Percentiles rank a stretch among this genome's conserved stretches.
Evolutionary conservation across 2,329 filamentous ascomycete genomes (phyloP).

Genomic region (Thermothelomyces thermophilus): DNA sequence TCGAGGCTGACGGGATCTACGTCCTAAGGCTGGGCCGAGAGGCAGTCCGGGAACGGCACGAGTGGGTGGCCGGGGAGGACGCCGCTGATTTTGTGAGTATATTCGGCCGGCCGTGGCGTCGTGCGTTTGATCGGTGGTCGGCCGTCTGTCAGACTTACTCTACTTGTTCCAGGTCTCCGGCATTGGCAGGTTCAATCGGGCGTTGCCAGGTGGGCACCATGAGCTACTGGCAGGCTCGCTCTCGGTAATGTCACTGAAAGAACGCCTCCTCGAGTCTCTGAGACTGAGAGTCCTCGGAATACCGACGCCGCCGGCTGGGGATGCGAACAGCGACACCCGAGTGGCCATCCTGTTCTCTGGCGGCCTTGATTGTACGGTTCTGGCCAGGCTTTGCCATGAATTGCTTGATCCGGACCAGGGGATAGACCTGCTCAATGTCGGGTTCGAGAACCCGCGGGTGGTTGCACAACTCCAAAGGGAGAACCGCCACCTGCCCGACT

Average conservation of each 20-base stretch:
- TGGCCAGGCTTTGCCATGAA: slow-evolving; percentile 75
- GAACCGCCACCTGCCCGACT: slow-evolving; percentile 25
- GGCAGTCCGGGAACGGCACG: slow-evolving; percentile 17
- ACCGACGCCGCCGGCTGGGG: slow-evolving; percentile 41
- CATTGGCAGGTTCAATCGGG: slow-evolving; percentile 47
- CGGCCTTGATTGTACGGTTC: slow-evolving; percentile 83
- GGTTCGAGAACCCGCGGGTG: slow-evolving; percentile 86
- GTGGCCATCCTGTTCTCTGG: slow-evolving; percentile 88
- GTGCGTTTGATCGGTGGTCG: slow-evolving; percentile 12
- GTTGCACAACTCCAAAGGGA: slow-evolving; percentile 46
- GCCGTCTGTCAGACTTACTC: slow-evolving; percentile 36
- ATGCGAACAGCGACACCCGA: slow-evolving; percentile 36
- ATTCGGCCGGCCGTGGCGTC: background rate
- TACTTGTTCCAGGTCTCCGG: slow-evolving; percentile 41
- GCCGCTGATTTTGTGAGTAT: slow-evolving; percentile 42
- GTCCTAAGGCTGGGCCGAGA: slow-evolving; percentile 47
- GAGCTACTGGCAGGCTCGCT: slow-evolving; percentile 36
- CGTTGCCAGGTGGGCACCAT: slow-evolving; percentile 31
- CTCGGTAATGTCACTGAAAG: slow-evolving; percentile 47
- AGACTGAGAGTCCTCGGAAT: slow-evolving; percentile 58
- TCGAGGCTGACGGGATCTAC: slow-evolving; percentile 79
- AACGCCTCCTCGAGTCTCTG: slow-evolving; percentile 55
- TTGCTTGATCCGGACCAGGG: slow-evolving; percentile 60
- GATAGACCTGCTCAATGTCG: slow-evolving; percentile 89
- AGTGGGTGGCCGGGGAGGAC: slow-evolving; percentile 30